A percentile compares a stretch with the other conserved stretches of the same genome.
Conservation (phyloP, 768 basidiomycete genomes). For the Terana coerulea region DNA sequence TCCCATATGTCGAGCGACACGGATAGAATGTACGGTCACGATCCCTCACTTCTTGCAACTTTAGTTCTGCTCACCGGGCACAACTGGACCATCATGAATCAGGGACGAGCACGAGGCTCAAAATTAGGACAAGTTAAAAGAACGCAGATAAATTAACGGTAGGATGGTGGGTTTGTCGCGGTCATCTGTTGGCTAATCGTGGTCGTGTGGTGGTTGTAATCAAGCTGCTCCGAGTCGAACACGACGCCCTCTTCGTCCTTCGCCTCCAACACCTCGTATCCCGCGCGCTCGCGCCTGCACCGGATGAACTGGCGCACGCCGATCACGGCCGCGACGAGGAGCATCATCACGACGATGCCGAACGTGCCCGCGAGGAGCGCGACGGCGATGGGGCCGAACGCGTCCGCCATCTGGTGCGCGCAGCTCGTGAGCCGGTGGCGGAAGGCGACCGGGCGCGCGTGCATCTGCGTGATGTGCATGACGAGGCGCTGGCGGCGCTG, state of each 20-base stretch:
- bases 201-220: constrained; percentile 4
- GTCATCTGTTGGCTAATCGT: not conserved
- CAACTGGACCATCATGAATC: no score
- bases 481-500: not conserved
- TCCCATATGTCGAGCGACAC: no score
- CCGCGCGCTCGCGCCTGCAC: not conserved
- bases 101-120: not conserved
- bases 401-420: constrained; percentile 9
- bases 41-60: no score
- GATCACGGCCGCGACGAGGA: constrained; percentile 10
- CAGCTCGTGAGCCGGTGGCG: constrained; percentile 9
- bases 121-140: not conserved
- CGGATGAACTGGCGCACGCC: constrained; percentile 11
- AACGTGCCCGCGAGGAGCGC: constrained; percentile 14
- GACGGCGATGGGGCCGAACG: constrained; percentile 16
- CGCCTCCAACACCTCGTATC: constrained; percentile 6
- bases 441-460: constrained; percentile 5
- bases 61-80: no score
- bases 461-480: not conserved
- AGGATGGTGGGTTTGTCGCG: constrained; percentile 2
- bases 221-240: constrained; percentile 8
- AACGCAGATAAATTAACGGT: not conserved
- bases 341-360: constrained; percentile 1
- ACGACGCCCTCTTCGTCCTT: constrained; percentile 10
- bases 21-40: no score